phyloP scores from a whole-genome alignment of 176 grass and related monocot species.

The Saccharum officinarum region DNA sequence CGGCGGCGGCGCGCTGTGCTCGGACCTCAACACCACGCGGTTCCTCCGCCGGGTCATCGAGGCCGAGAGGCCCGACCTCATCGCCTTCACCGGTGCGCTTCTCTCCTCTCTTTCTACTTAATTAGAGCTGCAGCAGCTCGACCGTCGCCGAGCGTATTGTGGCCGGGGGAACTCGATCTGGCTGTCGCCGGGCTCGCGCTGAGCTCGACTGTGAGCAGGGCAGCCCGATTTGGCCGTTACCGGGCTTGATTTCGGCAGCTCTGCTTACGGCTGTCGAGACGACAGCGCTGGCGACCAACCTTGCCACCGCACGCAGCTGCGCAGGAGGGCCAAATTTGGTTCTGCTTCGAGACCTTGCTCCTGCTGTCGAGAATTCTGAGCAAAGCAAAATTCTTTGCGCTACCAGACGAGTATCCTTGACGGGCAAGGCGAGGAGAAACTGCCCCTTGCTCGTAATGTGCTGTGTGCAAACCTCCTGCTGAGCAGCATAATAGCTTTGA shows the following conservation, averaged over 20 bases:
- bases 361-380: no score
- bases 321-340: background rate
- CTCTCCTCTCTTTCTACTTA: background rate
- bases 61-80: slow-evolving; percentile 80
- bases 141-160: background rate
- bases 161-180: background rate
- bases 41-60: slow-evolving; percentile 79
- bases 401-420: background rate
- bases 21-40: slow-evolving; percentile 86
- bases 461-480: background rate
- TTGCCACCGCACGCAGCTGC: background rate
- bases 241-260: background rate
- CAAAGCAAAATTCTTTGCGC: background rate
- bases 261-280: background rate
- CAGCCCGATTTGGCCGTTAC: background rate
- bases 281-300: background rate
- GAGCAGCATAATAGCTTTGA: background rate
- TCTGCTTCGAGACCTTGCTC: no score
- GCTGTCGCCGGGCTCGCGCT: background rate
- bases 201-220: background rate
- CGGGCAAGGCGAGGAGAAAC: background rate
- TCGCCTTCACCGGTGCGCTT: slow-evolving; percentile 76
- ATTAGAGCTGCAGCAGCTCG: background rate
- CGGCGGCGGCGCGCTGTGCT: slow-evolving; percentile 57
- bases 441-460: background rate